Evolutionary conservation across 495 filamentous ascomycete species (phyloP).

Genomic region (Neurospora hispaniola): DNA sequence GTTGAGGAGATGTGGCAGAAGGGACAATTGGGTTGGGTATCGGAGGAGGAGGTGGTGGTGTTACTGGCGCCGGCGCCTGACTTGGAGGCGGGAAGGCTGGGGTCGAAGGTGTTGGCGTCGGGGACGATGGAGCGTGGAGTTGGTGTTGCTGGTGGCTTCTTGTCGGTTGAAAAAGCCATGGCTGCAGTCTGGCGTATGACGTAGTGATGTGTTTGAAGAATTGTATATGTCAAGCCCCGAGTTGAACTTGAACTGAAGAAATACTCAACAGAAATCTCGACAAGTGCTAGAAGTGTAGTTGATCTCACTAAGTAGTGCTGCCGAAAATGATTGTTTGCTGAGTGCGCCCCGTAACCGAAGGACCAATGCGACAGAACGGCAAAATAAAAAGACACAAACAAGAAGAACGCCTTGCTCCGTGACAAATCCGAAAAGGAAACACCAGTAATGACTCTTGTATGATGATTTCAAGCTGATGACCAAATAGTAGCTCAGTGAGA

Average conservation of each 20-base stretch:
- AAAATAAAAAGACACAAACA: background rate
- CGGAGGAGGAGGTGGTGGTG: background rate
- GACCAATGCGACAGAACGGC: background rate
- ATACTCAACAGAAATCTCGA: background rate
- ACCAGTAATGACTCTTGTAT: background rate
- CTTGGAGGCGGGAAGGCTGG: background rate
- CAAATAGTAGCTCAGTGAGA: background rate
- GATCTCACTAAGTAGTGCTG: background rate
- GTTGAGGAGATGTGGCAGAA: conserved; percentile 53
- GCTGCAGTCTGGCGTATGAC: background rate
- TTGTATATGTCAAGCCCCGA: background rate
- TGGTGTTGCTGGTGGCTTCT: background rate
- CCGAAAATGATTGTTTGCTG: background rate
- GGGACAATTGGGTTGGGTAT: conserved; percentile 34
- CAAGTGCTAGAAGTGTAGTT: background rate
- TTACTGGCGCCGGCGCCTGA: background rate
- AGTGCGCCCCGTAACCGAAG: background rate
- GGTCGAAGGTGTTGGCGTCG: conserved; percentile 5
- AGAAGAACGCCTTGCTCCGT: background rate
- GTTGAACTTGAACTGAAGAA: background rate
- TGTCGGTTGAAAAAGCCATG: background rate
- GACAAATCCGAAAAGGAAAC: background rate
- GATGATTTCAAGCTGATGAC: background rate
- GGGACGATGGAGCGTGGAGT: background rate
- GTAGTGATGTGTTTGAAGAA: background rate